Evolutionary conservation across 768 basidiomycete species (phyloP), one percentile per base, ranked within the genome.

Genomic region (Mycena polygramma): DNA sequence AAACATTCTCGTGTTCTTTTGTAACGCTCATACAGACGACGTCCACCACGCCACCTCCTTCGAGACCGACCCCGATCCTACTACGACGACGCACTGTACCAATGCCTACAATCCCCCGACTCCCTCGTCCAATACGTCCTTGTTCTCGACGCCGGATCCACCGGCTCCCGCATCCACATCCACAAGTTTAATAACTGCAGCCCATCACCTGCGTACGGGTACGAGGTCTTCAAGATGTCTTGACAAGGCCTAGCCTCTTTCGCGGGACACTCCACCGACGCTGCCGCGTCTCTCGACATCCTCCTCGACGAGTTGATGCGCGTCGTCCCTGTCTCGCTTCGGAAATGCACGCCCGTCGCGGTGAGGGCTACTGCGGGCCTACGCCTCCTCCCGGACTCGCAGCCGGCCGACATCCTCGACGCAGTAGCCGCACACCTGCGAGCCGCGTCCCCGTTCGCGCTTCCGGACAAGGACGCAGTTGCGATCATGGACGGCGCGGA

Each of bases 131-230:
- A 96, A 79, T 99, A 94, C 80, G 96, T 95, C 0, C 88, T 99
- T 76, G 97, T 98, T 91, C 94, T 99, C 82, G 98, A 99, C 80
- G 97, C 98, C 0, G 98, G 98, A 24, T 98, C 97, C n/a, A 98
- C 96, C 0, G 98, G 97, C 22, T 98, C 97, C 0, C 90, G 98
- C 20, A 96, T 99, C 76, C 98, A 99, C 86, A 88, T 99, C 39
- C 99, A 99, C 91, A 99, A 98, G 78, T 98, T 98, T 89, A 87
- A 97, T 86, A 91, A 96, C 84, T 96, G 96, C 83, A 84, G 85
- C 0, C 79, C 91, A 0, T 89, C 92, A 0, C 91, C 96, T 1
- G 77, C 84, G 24, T 94, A 93, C 81, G 97, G 98, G 79, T 96
- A 96, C 83, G 98, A 99, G 78, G 92, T 93, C 9, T 99, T 98